A percentile compares a stretch with the other conserved stretches of the same genome.
Evolutionary conservation across 2,329 filamentous ascomycete genomes (phyloP).

Genomic region (Beauveria scarabaeidicola): DNA sequence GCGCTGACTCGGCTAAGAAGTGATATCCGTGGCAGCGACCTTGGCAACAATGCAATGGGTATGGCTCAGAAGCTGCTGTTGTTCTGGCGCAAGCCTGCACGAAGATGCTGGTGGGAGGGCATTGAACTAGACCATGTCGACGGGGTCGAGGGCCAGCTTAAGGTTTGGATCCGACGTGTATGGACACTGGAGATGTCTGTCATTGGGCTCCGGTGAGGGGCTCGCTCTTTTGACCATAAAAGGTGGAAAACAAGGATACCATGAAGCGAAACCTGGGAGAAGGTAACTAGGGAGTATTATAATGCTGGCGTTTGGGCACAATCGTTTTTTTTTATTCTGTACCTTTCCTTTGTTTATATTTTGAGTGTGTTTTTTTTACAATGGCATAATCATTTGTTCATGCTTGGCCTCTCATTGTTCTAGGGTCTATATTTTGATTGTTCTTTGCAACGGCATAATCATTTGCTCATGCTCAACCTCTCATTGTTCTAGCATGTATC

Average conservation of each 20-base stretch:
- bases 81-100: slow-evolving; percentile 95
- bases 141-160: slow-evolving; percentile 82
- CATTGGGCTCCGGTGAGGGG: slow-evolving; percentile 64
- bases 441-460: too few species aligned
- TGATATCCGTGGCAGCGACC: slow-evolving; percentile 74
- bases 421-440: too few species aligned
- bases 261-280: slow-evolving; percentile 3
- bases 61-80: slow-evolving; percentile 98
- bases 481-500: too few species aligned
- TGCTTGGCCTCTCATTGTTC: too few species aligned
- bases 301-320: slow-evolving; percentile 11
- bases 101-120: slow-evolving; percentile 98
- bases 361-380: not conserved
- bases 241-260: slow-evolving; percentile 2
- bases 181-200: slow-evolving; percentile 99
- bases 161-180: slow-evolving; percentile 96
- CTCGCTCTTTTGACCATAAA: not conserved
- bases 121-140: slow-evolving; percentile 85
- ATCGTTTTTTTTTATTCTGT: slow-evolving; percentile 7
- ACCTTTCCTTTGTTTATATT: not conserved
- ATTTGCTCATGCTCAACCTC: too few species aligned
- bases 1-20: slow-evolving; percentile 87
- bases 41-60: slow-evolving; percentile 72
- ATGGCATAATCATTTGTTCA: too few species aligned
- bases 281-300: not conserved